Evolutionary conservation across 805 yeast genomes (phyloP).

Genomic region (Kregervanrija delftensis): DNA sequence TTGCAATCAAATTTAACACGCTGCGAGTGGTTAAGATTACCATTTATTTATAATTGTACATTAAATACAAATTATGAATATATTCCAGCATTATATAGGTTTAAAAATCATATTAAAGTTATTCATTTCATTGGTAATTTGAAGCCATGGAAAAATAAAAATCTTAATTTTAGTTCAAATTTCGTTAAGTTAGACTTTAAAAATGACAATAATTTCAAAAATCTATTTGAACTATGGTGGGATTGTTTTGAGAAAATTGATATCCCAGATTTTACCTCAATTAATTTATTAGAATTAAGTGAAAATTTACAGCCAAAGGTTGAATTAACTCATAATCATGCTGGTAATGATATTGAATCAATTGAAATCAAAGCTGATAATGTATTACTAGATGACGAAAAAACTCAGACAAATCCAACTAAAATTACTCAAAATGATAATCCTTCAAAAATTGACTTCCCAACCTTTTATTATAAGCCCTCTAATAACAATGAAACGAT

Average conservation of each 20-base stretch:
- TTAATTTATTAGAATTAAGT: conserved; percentile 16
- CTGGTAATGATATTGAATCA: not conserved
- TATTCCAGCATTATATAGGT: conserved; percentile 27
- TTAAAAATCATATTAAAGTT: conserved; percentile 34
- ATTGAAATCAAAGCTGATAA: not conserved
- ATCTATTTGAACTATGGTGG: conserved; percentile 27
- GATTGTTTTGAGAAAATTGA: conserved; percentile 15
- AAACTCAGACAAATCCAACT: not conserved
- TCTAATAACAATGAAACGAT: conserved; percentile 9
- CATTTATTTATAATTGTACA: conserved; percentile 83
- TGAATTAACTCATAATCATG: not conserved
- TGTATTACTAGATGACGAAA: not conserved
- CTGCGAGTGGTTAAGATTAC: conserved; percentile 57
- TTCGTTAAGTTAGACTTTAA: conserved; percentile 11
- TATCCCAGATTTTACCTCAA: conserved; percentile 11
- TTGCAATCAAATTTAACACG: conserved; percentile 16
- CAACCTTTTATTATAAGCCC: conserved; percentile 20
- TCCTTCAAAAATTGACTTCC: conserved; percentile 8
- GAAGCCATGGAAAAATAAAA: conserved; percentile 29
- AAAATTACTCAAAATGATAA: not conserved
- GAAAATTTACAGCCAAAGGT: conserved; percentile 16
- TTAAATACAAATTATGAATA: conserved; percentile 30
- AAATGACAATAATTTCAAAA: conserved; percentile 10
- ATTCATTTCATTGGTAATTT: conserved; percentile 68
- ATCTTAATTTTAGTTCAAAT: conserved; percentile 4